A percentile compares a stretch with the other conserved stretches of the same genome.
Conservation (phyloP, 208 protist genomes). For the Wallacemonas sp. region DNA sequence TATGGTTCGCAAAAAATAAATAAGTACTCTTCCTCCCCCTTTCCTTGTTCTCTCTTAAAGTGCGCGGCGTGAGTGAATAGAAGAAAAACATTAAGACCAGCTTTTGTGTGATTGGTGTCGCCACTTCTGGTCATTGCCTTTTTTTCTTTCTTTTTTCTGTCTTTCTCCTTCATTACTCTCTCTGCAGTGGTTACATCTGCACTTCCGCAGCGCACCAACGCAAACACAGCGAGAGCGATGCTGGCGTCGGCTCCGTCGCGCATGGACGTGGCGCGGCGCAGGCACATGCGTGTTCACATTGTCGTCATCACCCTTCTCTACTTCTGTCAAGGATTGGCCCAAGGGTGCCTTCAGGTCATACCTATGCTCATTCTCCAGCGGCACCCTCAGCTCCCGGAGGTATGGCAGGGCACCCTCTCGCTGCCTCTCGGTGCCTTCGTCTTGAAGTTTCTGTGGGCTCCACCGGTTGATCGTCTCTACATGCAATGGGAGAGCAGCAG, state of each 20-base stretch:
- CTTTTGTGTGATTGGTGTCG: not conserved
- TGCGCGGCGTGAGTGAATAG: too few species aligned
- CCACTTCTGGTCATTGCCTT: not conserved
- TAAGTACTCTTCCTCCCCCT: not conserved
- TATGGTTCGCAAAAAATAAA: too few species aligned
- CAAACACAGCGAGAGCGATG: not conserved
- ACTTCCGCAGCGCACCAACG: not conserved
- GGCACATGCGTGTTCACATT: not conserved
- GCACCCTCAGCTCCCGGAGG: not conserved
- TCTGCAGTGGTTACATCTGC: not conserved
- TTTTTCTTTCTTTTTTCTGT: constrained; percentile 32
- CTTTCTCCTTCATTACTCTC: constrained; percentile 14
- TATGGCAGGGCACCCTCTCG: constrained; percentile 20
- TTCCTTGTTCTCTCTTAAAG: not conserved
- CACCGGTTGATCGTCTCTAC: constrained; percentile 32
- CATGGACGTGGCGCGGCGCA: not conserved
- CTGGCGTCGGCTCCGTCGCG: not conserved
- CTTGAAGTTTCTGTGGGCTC: constrained; percentile 44
- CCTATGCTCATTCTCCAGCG: constrained; percentile 12
- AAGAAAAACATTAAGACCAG: too few species aligned
- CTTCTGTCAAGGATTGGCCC: constrained; percentile 12
- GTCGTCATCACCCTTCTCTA: constrained; percentile 13
- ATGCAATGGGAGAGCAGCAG: not conserved
- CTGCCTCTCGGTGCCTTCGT: constrained; percentile 27
- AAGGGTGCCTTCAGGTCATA: not conserved